Evolutionary conservation across 208 protist species (phyloP).

Genomic region (Acanthamoeba comandoni): DNA sequence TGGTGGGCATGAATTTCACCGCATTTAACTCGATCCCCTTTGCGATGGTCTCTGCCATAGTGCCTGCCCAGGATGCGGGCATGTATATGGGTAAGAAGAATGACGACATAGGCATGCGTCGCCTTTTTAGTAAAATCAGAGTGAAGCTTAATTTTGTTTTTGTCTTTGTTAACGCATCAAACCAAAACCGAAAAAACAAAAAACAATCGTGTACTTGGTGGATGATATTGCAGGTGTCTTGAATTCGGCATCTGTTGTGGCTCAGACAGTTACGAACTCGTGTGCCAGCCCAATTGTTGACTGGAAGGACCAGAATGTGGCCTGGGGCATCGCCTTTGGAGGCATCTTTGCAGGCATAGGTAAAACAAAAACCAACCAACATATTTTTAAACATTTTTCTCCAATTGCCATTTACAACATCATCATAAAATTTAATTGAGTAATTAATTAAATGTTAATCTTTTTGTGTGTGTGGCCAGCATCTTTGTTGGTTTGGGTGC

Average conservation of each 20-base stretch:
- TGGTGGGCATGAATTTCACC: slow-evolving; percentile 81
- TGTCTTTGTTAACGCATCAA: no score
- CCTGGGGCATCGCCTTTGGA: slow-evolving; percentile 79
- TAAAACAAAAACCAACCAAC: neutral
- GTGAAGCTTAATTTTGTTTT: no score
- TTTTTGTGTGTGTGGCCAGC: no score
- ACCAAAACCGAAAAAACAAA: no score
- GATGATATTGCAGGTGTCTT: slow-evolving; percentile 76
- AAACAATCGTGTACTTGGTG: no score
- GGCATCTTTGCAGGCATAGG: slow-evolving; percentile 62
- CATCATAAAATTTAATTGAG: no score
- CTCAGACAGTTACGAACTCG: slow-evolving; percentile 81
- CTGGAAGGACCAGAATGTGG: slow-evolving; percentile 62
- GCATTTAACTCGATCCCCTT: slow-evolving; percentile 84
- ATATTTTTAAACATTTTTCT: neutral
- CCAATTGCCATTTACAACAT: no score
- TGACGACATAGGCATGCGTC: neutral
- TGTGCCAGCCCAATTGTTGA: slow-evolving; percentile 65
- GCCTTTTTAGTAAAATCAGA: no score
- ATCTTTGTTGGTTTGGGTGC: no score
- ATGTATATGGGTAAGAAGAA: slow-evolving; percentile 78
- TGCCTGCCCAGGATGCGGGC: slow-evolving; percentile 74
- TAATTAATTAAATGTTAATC: no score
- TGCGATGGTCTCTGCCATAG: slow-evolving; percentile 74
- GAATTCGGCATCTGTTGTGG: slow-evolving; percentile 77